Base-by-base conservation (phyloP, 1,284 basidiomycete species). In the Sporisorium graminicola region DNA sequence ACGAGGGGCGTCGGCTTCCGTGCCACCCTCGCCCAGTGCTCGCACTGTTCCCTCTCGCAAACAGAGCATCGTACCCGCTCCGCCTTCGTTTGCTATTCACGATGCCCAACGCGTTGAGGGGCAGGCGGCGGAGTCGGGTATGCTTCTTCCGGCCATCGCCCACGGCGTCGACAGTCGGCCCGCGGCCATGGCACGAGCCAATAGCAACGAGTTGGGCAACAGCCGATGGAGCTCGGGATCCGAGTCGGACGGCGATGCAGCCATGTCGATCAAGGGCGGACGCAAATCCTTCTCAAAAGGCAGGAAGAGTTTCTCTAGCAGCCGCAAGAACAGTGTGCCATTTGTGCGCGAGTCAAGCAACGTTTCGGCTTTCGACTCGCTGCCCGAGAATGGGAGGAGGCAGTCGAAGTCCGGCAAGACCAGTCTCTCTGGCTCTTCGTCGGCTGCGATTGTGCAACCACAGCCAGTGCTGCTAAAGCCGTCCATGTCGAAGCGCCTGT, bases 221-320 rank as follows among this genome's bases (percentile, higher is more conserved):
- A 79, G 77, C 43, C 59, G 71, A 27, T 81, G 79, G 79, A 81
- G 79, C 58, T 81, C 79, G 5, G 79, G 77, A 7, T 81, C 79
- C 13, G 79, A 81, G 20, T 71, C 69, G 5, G 77, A 78, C 2
- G 72, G 58, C 20, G 78, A 72, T 10, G 47, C 58, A 22, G 59
- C 55, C 20, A n/a, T 47, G 40, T 63, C 75, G 27, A 64, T 29
- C 54, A 70, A 55, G 22, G 57, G 53, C 22, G 59, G 58, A 6
- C 61, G 66, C 29, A 70, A 61, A n/a, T 65, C 74, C n/a, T 65
- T 70, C 33, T 68, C 73, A 16, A 69, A 56, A 22, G 60, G 59
- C 13, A 51, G 67, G 13, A 80, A 77, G 46, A 72, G 64, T 58
- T 69, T 70, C 55, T 66, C 66, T 9, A 46, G 42, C 18, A 73